Evolutionary conservation across 768 basidiomycete species (phyloP).

Genomic region (Rubroboletus satanas): DNA sequence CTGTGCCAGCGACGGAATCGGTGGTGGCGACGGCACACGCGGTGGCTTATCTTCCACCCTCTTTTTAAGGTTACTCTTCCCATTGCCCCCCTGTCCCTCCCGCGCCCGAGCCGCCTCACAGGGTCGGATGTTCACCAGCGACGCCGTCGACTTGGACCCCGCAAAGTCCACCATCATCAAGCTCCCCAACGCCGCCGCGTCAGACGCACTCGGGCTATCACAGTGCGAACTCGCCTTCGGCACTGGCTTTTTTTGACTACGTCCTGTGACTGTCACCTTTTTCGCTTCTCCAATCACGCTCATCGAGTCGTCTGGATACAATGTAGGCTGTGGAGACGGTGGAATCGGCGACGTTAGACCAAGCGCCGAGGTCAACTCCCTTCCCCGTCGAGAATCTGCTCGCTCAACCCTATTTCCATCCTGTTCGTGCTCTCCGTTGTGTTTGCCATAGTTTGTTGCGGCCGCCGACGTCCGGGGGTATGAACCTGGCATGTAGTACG

Average conservation of each 20-base stretch:
- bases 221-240: conserved; percentile 19
- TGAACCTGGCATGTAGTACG: conserved; percentile 55
- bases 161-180: conserved; percentile 62
- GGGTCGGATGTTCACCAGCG: conserved; percentile 29
- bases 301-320: conserved; percentile 72
- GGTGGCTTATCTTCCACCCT: conserved; percentile 60
- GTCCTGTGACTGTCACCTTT: conserved; percentile 23
- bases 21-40: conserved; percentile 75
- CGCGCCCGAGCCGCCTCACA: conserved; percentile 26
- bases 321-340: conserved; percentile 57
- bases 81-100: conserved; percentile 19
- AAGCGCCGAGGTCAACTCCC: conserved; percentile 38
- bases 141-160: conserved; percentile 34
- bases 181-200: conserved; percentile 50
- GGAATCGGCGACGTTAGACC: conserved; percentile 34
- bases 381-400: conserved; percentile 42
- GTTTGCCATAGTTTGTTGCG: conserved; percentile 33
- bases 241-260: conserved; percentile 33
- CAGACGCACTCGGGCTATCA: conserved; percentile 28
- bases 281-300: conserved; percentile 48
- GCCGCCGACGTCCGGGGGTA: conserved; percentile 53
- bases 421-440: conserved; percentile 33
- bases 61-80: conserved; percentile 29
- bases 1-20: conserved; percentile 68
- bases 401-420: conserved; percentile 35